Evolutionary conservation across 805 yeast genomes (phyloP).

Genomic region (Nakazawaea ambrosiae): DNA sequence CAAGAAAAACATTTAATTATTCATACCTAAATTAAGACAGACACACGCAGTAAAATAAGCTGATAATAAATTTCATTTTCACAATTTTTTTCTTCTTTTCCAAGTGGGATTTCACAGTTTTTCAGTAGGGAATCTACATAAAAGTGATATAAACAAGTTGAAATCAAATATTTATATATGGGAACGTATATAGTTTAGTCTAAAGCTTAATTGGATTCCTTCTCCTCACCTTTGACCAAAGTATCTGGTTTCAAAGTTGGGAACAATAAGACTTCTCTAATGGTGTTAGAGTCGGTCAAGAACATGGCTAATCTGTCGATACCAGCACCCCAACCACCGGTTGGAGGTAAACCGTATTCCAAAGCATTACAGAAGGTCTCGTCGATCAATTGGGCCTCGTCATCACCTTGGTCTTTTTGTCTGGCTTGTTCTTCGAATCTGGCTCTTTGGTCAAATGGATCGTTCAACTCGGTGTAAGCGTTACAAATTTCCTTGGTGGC

Average conservation of each 20-base stretch:
- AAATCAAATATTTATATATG: too few species aligned
- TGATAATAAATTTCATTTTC: too few species aligned
- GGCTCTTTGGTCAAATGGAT: slow-evolving; percentile 96
- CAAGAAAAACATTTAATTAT: too few species aligned
- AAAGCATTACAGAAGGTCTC: slow-evolving; percentile 96
- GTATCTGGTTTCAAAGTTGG: slow-evolving; percentile 97
- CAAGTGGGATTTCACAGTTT: too few species aligned
- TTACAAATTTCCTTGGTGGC: slow-evolving; percentile 98
- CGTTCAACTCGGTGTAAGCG: slow-evolving; percentile 98
- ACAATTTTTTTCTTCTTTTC: too few species aligned
- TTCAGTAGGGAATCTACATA: too few species aligned
- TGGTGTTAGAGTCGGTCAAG: slow-evolving; percentile 91
- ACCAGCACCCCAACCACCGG: slow-evolving; percentile 99
- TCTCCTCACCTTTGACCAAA: slow-evolving; percentile 28
- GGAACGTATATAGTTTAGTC: too few species aligned
- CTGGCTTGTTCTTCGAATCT: slow-evolving; percentile 98
- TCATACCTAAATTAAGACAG: too few species aligned
- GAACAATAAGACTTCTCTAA: slow-evolving; percentile 95
- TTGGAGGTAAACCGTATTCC: slow-evolving; percentile 98
- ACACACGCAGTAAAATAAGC: too few species aligned
- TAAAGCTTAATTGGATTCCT: slow-evolving; percentile 11
- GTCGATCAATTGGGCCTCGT: slow-evolving; percentile 94
- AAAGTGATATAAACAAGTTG: too few species aligned
- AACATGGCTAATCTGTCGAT: slow-evolving; percentile 98
- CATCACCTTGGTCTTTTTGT: slow-evolving; percentile 98